These are phyloP conservation scores for Helotiales sp. DNA, from an alignment of 2,329 filamentous ascomycete genomes.

Conservation along the genomic window DNA sequence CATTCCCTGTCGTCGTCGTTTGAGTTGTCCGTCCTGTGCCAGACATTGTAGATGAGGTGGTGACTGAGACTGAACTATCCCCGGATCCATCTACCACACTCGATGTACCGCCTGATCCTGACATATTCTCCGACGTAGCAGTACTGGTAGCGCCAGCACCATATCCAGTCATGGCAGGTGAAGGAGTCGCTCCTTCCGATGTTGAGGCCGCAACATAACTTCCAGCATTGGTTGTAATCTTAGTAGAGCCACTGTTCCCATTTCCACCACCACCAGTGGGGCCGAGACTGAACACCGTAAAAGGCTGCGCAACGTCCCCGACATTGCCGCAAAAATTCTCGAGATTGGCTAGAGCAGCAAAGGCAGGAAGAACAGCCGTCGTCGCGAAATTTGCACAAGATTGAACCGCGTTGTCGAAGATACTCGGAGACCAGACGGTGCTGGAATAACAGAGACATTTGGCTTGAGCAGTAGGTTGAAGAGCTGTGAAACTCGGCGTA, in stretches of 20 bases:
- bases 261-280: neutral
- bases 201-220: neutral
- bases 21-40: neutral
- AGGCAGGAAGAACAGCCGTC: conserved; percentile 14
- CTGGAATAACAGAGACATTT: conserved; percentile 32
- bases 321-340: conserved; percentile 26
- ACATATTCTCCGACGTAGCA: neutral
- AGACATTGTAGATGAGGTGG: neutral
- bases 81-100: neutral
- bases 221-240: neutral
- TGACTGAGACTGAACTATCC: too few relatives aligned
- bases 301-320: conserved; percentile 20
- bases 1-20: neutral
- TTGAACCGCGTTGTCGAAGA: conserved; percentile 27
- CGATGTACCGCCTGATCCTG: neutral
- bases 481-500: conserved; percentile 23
- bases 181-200: neutral
- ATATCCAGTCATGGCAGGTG: neutral
- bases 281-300: neutral
- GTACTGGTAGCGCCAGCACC: neutral
- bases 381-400: conserved; percentile 26
- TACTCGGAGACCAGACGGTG: conserved; percentile 22
- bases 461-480: conserved; percentile 25
- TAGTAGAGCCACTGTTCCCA: neutral
- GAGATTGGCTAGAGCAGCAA: conserved; percentile 18